Evolutionary conservation across 2,329 filamentous ascomycete genomes (phyloP).

Genomic region (Sporothrix dimorphospora): DNA sequence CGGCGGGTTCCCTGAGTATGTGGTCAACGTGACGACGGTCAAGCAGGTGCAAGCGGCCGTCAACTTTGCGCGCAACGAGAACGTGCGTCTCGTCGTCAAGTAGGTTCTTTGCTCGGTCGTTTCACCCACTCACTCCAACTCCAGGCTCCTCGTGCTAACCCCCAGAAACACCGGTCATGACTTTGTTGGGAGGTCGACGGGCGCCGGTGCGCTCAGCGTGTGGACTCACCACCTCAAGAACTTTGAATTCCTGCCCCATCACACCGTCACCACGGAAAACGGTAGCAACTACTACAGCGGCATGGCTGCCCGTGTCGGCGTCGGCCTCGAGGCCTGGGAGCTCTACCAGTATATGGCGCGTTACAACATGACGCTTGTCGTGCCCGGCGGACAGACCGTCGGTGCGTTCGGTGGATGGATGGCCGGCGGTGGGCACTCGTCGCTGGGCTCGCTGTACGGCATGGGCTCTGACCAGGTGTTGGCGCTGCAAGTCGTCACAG

Average conservation of each 20-base stretch:
- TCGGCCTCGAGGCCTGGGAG: conserved; percentile 44
- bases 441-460: conserved; percentile 51
- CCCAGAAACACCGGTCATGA: conserved; percentile 49
- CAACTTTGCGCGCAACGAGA: conserved; percentile 47
- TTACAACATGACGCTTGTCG: conserved; percentile 40
- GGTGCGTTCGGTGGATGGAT: conserved; percentile 54
- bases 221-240: conserved; percentile 55
- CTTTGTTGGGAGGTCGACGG: conserved; percentile 51
- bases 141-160: neutral
- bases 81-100: conserved; percentile 47
- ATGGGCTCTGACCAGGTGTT: conserved; percentile 57
- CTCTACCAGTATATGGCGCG: conserved; percentile 39
- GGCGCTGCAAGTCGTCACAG: conserved; percentile 52
- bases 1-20: conserved; percentile 46
- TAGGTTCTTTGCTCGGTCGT: neutral
- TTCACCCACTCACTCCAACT: neutral
- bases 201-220: conserved; percentile 50
- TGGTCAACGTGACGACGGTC: conserved; percentile 44
- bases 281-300: conserved; percentile 41
- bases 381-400: conserved; percentile 41
- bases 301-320: conserved; percentile 44
- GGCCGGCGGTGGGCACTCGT: conserved; percentile 55
- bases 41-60: conserved; percentile 46
- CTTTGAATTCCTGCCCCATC: conserved; percentile 44
- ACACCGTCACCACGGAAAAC: conserved; percentile 32